Percentiles rank a stretch among this genome's conserved stretches.
Conservation (phyloP, 192 early-diverging fungal species). For the Backusella mclennaniae region DNA sequence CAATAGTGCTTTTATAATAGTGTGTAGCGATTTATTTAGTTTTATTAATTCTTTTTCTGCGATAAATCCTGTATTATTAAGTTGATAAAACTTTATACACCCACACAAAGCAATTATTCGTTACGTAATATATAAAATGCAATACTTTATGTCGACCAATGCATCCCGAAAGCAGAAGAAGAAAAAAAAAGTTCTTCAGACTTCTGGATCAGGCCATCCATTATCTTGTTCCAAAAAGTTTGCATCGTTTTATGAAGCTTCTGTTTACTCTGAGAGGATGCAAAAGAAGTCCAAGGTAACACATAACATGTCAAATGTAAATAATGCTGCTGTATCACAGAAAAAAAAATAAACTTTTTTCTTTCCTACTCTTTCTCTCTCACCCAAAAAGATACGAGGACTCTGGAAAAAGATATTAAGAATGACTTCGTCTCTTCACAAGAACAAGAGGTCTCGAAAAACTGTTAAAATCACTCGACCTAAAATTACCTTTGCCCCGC, state of each 20-base stretch:
- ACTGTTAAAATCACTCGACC: not conserved
- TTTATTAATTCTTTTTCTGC: not conserved
- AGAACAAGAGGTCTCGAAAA: not conserved
- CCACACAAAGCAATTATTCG: not conserved
- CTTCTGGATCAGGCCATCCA: not conserved
- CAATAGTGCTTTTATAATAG: not conserved
- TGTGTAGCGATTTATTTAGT: not conserved
- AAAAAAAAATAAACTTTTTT: not conserved
- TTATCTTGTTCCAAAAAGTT: not conserved
- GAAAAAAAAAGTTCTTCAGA: not conserved
- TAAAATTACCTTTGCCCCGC: not conserved
- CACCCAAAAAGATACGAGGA: not conserved
- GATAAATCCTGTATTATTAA: not conserved
- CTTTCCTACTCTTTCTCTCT: not conserved
- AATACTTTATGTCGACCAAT: not conserved
- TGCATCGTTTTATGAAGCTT: not conserved
- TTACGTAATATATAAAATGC: not conserved
- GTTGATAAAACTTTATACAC: not conserved
- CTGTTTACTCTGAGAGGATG: not conserved
- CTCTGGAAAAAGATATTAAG: not conserved
- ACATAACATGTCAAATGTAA: not conserved
- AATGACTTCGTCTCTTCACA: not conserved
- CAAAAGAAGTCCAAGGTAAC: not conserved
- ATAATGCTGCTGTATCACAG: not conserved
- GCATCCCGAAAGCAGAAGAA: not conserved